phyloP scores from a whole-genome alignment of 2,329 filamentous ascomycete genomes.

The Fusarium tanahbumbuense region DNA sequence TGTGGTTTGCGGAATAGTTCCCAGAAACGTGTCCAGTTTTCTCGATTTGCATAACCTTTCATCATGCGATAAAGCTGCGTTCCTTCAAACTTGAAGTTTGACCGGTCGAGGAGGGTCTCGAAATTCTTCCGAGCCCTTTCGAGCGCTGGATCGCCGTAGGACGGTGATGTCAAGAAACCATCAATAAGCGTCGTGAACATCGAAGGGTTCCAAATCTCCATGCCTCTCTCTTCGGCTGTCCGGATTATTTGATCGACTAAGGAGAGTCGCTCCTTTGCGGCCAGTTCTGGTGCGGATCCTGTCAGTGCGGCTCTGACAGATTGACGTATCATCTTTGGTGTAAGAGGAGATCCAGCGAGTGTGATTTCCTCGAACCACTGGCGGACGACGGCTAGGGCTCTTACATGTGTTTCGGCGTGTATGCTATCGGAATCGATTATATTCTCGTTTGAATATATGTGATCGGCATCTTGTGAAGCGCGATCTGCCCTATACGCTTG shows the following conservation, averaged over 20 bases:
- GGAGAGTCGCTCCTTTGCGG: slow-evolving; percentile 48
- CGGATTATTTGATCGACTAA: slow-evolving; percentile 59
- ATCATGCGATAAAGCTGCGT: slow-evolving; percentile 57
- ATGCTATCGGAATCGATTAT: background rate
- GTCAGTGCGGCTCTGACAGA: slow-evolving; percentile 56
- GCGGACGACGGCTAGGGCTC: slow-evolving; percentile 36
- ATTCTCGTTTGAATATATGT: background rate
- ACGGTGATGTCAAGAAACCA: slow-evolving; percentile 50
- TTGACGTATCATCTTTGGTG: slow-evolving; percentile 50
- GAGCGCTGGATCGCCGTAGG: slow-evolving; percentile 48
- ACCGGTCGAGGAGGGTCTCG: slow-evolving; percentile 57
- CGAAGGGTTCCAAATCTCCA: slow-evolving; percentile 57
- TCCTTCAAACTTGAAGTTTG: slow-evolving; percentile 53
- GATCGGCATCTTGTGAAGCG: background rate
- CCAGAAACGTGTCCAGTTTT: slow-evolving; percentile 70
- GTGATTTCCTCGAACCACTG: slow-evolving; percentile 55
- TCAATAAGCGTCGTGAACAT: slow-evolving; percentile 63
- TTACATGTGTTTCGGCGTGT: background rate
- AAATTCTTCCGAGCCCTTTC: slow-evolving; percentile 58
- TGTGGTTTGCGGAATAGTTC: slow-evolving; percentile 68
- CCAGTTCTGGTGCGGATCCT: slow-evolving; percentile 35
- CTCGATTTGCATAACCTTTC: slow-evolving; percentile 58
- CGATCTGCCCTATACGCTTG: no score
- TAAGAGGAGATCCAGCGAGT: slow-evolving; percentile 52
- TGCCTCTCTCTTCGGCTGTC: slow-evolving; percentile 59